These are phyloP conservation scores for Rhododendron vialii DNA, from an alignment of 148 eudicot species.

Conservation along the genomic window DNA sequence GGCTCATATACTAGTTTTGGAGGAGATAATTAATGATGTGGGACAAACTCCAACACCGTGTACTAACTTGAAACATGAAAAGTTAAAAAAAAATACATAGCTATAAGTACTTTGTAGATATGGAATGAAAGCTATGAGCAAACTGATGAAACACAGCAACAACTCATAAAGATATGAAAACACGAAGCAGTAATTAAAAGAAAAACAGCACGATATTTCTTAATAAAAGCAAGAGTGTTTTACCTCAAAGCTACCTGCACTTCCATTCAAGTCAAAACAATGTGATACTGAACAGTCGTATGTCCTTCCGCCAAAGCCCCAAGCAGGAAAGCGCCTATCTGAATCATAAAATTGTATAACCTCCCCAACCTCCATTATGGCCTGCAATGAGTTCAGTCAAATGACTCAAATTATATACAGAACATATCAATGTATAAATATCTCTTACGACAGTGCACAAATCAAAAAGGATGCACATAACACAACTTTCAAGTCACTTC, in stretches of 20 bases:
- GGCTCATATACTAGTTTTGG: no score
- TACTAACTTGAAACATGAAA: background rate
- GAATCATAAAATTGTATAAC: slow-evolving; percentile 85
- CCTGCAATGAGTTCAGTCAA: slow-evolving; percentile 40
- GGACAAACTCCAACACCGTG: no score
- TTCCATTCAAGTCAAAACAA: slow-evolving; percentile 77
- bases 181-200: background rate
- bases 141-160: background rate
- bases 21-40: no score
- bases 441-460: background rate
- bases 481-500: background rate
- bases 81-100: background rate
- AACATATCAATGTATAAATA: background rate
- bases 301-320: slow-evolving; percentile 85
- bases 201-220: background rate
- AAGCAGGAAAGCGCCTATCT: slow-evolving; percentile 78
- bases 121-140: background rate
- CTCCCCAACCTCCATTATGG: slow-evolving; percentile 84
- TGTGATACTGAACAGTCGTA: slow-evolving; percentile 55
- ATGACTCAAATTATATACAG: background rate
- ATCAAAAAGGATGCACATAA: background rate
- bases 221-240: background rate
- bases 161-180: background rate
- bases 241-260: slow-evolving; percentile 47
- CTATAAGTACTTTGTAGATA: background rate